phyloP scores from a whole-genome alignment of 805 yeast species.

The Lachancea sp. region DNA sequence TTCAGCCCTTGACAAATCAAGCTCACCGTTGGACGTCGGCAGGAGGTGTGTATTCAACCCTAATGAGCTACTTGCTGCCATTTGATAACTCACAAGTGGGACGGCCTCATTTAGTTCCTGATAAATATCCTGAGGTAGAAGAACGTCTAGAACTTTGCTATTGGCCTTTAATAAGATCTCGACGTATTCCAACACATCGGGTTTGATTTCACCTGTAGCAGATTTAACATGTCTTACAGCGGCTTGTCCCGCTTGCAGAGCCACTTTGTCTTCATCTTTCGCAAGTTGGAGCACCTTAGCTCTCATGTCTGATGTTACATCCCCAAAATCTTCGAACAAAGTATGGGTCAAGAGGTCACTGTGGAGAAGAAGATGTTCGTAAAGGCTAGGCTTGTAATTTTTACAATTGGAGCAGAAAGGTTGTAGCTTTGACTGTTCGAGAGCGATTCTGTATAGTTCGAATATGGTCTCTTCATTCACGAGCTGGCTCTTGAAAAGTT shows the following conservation, averaged over 20 bases:
- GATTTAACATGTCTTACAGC: slow-evolving; percentile 12
- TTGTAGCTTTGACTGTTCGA: slow-evolving; percentile 13
- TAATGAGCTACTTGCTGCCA: slow-evolving; percentile 45
- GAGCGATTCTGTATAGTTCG: slow-evolving; percentile 32
- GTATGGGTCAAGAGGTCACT: slow-evolving; percentile 16
- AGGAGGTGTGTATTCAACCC: slow-evolving; percentile 35
- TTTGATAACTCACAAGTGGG: slow-evolving; percentile 30
- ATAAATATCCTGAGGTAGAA: slow-evolving; percentile 17
- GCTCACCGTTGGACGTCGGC: not conserved
- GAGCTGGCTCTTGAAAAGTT: slow-evolving; percentile 27
- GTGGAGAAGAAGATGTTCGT: slow-evolving; percentile 11
- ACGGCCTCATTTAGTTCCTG: slow-evolving; percentile 27
- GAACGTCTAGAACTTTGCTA: slow-evolving; percentile 10
- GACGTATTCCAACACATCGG: slow-evolving; percentile 6
- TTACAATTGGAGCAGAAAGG: slow-evolving; percentile 18
- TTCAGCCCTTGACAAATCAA: slow-evolving; percentile 2
- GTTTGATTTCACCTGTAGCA: not conserved
- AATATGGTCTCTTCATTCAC: slow-evolving; percentile 33
- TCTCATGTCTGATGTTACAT: slow-evolving; percentile 12
- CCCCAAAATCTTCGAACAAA: slow-evolving; percentile 13
- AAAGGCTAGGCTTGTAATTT: not conserved
- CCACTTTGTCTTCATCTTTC: slow-evolving; percentile 10
- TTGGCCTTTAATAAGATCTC: slow-evolving; percentile 3
- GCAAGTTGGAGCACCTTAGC: slow-evolving; percentile 11
- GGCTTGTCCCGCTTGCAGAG: slow-evolving; percentile 11